Evolutionary conservation across 352 stramenopile species (phyloP).

Genomic region (Poterioochromonas sp.): DNA sequence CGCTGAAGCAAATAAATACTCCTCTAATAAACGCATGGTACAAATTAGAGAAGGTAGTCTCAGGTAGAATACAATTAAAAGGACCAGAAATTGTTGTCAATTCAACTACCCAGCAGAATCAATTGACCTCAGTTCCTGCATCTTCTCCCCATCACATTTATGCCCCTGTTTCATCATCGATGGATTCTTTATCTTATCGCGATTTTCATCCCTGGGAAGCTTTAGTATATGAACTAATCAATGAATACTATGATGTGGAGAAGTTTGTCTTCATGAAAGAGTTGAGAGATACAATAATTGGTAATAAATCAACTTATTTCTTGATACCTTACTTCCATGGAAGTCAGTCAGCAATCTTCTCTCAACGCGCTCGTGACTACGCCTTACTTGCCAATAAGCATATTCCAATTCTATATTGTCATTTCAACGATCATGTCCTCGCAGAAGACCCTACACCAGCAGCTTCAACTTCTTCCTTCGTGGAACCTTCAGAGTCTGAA

Average conservation of each 20-base stretch:
- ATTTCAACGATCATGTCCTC: background rate
- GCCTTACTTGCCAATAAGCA: background rate
- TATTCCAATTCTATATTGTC: slow-evolving; percentile 11
- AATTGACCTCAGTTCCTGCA: too few species aligned
- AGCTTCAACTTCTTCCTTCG: too few species aligned
- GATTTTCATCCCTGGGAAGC: slow-evolving; percentile 5
- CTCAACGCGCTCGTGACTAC: slow-evolving; percentile 22
- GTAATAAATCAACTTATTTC: background rate
- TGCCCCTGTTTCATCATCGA: too few species aligned
- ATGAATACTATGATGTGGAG: background rate
- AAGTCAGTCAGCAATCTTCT: slow-evolving; percentile 4
- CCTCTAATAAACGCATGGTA: slow-evolving; percentile 7
- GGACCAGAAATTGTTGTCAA: background rate
- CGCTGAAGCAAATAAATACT: background rate
- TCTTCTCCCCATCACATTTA: too few species aligned
- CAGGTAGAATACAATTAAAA: background rate
- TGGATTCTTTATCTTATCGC: background rate
- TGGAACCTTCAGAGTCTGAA: too few species aligned
- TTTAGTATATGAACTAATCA: background rate
- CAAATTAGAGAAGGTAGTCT: background rate
- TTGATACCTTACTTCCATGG: background rate
- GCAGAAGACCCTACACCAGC: too few species aligned
- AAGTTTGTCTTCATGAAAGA: slow-evolving; percentile 35
- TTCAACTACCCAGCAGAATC: background rate
- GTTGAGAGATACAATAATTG: slow-evolving; percentile 13